Conservation (phyloP, 2,329 filamentous ascomycete species). For the Diplodia mutila region DNA sequence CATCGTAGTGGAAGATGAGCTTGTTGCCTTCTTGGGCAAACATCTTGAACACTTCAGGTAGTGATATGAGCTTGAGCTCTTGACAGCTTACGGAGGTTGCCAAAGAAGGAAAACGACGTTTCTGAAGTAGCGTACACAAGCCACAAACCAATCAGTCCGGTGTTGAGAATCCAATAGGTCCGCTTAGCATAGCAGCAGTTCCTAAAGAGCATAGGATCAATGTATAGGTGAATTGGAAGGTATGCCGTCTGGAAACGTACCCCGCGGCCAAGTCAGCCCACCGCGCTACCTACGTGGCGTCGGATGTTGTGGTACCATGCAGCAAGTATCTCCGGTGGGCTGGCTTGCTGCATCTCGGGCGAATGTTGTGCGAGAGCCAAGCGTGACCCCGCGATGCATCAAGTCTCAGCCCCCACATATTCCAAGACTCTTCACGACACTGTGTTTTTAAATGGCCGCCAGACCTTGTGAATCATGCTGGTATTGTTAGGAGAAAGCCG, state of each 20-base stretch:
- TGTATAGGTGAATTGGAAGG: not conserved
- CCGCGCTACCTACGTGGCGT: not conserved
- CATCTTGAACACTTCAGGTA: slow-evolving; percentile 32
- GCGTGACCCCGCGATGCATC: not conserved
- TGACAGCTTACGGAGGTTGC: not conserved
- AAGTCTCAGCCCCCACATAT: not conserved
- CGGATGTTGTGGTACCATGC: not conserved
- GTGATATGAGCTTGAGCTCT: too few species aligned
- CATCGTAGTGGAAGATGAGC: slow-evolving; percentile 62
- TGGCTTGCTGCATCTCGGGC: not conserved
- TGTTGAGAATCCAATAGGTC: not conserved
- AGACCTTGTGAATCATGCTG: not conserved
- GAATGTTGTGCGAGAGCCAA: not conserved
- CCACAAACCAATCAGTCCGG: not conserved
- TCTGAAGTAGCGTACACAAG: not conserved
- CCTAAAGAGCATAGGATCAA: not conserved
- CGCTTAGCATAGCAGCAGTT: not conserved
- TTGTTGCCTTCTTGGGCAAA: slow-evolving; percentile 56
- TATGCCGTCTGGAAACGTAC: not conserved
- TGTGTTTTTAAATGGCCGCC: not conserved
- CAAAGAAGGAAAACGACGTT: not conserved
- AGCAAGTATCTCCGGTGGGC: not conserved
- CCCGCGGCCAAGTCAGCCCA: not conserved
- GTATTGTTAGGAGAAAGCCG: not conserved
- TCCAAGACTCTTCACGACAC: not conserved